These are phyloP conservation scores for Baudoinia panamericana DNA, from an alignment of 495 filamentous ascomycete species.

Conservation along the genomic window DNA sequence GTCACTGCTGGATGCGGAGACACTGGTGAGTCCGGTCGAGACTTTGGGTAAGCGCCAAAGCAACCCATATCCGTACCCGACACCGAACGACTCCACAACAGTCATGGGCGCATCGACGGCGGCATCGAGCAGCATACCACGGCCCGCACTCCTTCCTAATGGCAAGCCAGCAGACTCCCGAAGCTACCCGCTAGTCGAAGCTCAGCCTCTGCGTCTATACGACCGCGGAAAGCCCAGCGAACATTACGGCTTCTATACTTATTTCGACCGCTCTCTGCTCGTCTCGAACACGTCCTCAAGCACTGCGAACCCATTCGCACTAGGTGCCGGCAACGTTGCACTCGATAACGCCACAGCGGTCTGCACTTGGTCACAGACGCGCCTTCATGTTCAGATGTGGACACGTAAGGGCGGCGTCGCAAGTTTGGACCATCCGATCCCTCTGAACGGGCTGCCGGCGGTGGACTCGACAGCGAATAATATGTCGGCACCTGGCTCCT, in stretches of 20 bases:
- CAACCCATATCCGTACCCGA: constrained; percentile 11
- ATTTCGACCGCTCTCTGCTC: constrained; percentile 82
- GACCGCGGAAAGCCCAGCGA: constrained; percentile 66
- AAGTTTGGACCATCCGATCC: neutral
- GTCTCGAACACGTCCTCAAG: constrained; percentile 35
- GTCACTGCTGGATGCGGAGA: constrained; percentile 26
- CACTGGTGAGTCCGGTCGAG: neutral
- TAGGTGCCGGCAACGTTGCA: constrained; percentile 47
- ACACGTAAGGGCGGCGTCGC: constrained; percentile 32
- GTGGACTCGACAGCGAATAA: constrained; percentile 38
- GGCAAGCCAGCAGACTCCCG: constrained; percentile 58
- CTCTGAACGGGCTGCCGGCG: constrained; percentile 14
- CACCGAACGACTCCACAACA: neutral
- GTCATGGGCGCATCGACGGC: constrained; percentile 23
- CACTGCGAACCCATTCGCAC: constrained; percentile 26
- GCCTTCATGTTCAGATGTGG: constrained; percentile 87
- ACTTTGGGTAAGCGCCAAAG: constrained; percentile 4
- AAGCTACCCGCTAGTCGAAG: constrained; percentile 51
- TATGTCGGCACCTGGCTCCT: constrained; percentile 52
- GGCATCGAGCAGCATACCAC: constrained; percentile 1
- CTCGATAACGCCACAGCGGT: constrained; percentile 47
- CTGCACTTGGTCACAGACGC: constrained; percentile 71
- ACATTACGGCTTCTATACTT: constrained; percentile 88
- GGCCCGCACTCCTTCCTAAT: constrained; percentile 42
- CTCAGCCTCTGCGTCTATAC: constrained; percentile 76